Evolutionary conservation across 2,329 filamentous ascomycete species (phyloP).

Genomic region (Chaetomium sp.): DNA sequence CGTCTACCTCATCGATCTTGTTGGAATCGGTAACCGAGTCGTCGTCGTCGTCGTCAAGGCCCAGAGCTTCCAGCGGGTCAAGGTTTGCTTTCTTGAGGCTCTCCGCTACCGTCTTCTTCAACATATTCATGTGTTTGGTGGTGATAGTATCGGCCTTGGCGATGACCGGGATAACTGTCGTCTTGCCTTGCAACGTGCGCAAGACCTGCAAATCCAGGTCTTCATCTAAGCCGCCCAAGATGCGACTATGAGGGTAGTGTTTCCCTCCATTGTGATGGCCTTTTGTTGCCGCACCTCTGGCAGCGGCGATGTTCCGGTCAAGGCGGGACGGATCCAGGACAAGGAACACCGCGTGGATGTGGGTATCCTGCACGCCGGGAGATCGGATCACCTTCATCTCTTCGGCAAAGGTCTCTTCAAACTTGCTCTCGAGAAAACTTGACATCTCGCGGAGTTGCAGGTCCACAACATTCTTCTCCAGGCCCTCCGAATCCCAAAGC

Average conservation of each 20-base stretch:
- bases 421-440: slow-evolving; percentile 92
- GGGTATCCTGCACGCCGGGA: slow-evolving; percentile 87
- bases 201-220: slow-evolving; percentile 87
- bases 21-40: slow-evolving; percentile 45
- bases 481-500: slow-evolving; percentile 90
- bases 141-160: slow-evolving; percentile 96
- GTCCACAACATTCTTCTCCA: slow-evolving; percentile 93
- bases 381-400: slow-evolving; percentile 96
- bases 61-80: slow-evolving; percentile 81
- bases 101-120: slow-evolving; percentile 87
- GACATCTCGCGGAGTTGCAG: slow-evolving; percentile 88
- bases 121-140: slow-evolving; percentile 83
- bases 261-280: slow-evolving; percentile 45
- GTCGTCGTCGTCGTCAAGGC: slow-evolving; percentile 68
- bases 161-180: slow-evolving; percentile 89
- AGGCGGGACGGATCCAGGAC: slow-evolving; percentile 82
- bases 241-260: slow-evolving; percentile 35
- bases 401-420: slow-evolving; percentile 94
- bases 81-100: slow-evolving; percentile 79
- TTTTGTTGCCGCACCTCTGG: slow-evolving; percentile 48
- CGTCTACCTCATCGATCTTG: slow-evolving; percentile 52
- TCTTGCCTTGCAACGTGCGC: slow-evolving; percentile 82
- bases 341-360: slow-evolving; percentile 93
- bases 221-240: slow-evolving; percentile 70
- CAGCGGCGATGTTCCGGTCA: slow-evolving; percentile 70